Evolutionary conservation across 2,329 filamentous ascomycete species (phyloP).

Genomic region (Penicillium corylophilum): DNA sequence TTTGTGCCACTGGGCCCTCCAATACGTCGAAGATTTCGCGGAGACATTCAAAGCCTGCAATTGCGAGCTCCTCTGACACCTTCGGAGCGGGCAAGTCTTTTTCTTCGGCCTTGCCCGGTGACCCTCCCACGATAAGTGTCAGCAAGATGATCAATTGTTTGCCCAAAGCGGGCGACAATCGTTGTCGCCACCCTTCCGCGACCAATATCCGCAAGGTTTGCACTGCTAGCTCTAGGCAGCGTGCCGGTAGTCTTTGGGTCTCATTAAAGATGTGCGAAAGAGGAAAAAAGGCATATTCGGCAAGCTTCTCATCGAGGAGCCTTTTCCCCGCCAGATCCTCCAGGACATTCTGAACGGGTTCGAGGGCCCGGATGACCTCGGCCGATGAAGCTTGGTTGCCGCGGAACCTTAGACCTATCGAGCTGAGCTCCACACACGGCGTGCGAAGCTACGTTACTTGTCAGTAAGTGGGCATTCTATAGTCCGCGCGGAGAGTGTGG

Average conservation of each 20-base stretch:
- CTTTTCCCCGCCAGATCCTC: constrained; percentile 41
- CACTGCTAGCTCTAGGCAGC: constrained; percentile 69
- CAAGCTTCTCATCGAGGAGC: constrained; percentile 72
- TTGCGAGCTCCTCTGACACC: constrained; percentile 68
- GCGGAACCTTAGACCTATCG: constrained; percentile 53
- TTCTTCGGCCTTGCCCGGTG: constrained; percentile 53
- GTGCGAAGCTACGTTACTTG: constrained; percentile 51
- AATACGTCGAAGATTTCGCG: constrained; percentile 63
- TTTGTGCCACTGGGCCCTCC: constrained; percentile 47
- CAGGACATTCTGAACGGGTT: constrained; percentile 42
- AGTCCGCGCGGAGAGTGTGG: background rate
- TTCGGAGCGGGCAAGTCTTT: constrained; percentile 28
- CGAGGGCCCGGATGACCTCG: constrained; percentile 51
- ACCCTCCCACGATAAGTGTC: constrained; percentile 75
- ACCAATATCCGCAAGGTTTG: constrained; percentile 74
- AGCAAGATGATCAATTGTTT: constrained; percentile 84
- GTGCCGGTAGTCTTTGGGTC: constrained; percentile 68
- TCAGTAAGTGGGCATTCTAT: constrained; percentile 19
- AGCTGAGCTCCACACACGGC: constrained; percentile 58
- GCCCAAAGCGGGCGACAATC: constrained; percentile 68
- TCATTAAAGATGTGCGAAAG: constrained; percentile 81
- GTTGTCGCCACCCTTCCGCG: constrained; percentile 72
- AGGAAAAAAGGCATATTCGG: constrained; percentile 94
- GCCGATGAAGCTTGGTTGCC: constrained; percentile 45
- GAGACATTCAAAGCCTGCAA: constrained; percentile 70